Evolutionary conservation across 805 yeast species (phyloP).

Genomic region (Wickerhamomyces canadensis): DNA sequence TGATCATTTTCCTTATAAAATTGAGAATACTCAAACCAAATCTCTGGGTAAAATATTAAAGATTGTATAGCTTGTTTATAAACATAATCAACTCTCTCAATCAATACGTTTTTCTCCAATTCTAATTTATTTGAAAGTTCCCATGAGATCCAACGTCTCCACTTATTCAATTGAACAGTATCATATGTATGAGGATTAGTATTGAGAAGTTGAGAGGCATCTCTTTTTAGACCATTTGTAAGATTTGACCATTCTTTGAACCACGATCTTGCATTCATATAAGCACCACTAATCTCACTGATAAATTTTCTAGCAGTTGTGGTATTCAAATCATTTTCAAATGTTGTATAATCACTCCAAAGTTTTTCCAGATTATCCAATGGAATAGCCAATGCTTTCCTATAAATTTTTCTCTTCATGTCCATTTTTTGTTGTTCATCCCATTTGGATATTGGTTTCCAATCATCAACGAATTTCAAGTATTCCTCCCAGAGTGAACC

Average conservation of each 20-base stretch:
- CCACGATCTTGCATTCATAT: constrained; percentile 81
- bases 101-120: constrained; percentile 42
- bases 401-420: constrained; percentile 65
- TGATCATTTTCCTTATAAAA: constrained; percentile 23
- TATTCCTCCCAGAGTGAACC: constrained; percentile 78
- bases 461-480: constrained; percentile 65
- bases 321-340: constrained; percentile 74
- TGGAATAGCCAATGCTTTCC: constrained; percentile 71
- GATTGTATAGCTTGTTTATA: constrained; percentile 62
- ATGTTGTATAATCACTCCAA: constrained; percentile 77
- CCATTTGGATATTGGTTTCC: constrained; percentile 78
- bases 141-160: constrained; percentile 77
- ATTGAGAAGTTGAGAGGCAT: constrained; percentile 22
- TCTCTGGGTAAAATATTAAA: constrained; percentile 60
- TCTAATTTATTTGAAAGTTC: constrained; percentile 69
- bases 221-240: constrained; percentile 45
- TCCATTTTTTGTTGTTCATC: constrained; percentile 82
- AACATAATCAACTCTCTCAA: constrained; percentile 62
- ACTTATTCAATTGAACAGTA: constrained; percentile 39
- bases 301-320: constrained; percentile 80
- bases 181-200: constrained; percentile 7
- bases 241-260: constrained; percentile 63
- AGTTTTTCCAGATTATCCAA: constrained; percentile 64
- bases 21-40: constrained; percentile 64
- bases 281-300: constrained; percentile 74